These are phyloP conservation scores for Candida mesenterica DNA, from an alignment of 1,139 yeast species.

Conservation along the genomic window DNA sequence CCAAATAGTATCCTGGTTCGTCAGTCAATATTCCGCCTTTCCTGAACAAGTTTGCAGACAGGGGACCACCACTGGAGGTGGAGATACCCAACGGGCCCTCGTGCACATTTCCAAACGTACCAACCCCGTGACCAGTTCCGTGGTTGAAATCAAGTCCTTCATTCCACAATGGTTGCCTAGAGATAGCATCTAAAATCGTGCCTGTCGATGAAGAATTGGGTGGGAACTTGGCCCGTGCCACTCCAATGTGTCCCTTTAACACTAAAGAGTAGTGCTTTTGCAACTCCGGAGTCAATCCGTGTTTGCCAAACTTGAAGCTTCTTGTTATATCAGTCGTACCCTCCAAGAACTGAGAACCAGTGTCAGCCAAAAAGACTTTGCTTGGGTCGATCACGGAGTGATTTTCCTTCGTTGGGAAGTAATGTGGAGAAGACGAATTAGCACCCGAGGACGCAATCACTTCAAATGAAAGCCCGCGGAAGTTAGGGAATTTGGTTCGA, in stretches of 20 bases:
- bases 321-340: constrained; percentile 63
- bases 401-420: constrained; percentile 48
- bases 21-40: constrained; percentile 52
- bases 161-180: constrained; percentile 53
- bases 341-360: constrained; percentile 57
- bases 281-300: constrained; percentile 23
- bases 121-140: constrained; percentile 64
- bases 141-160: constrained; percentile 54
- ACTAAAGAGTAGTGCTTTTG: constrained; percentile 50
- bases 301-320: constrained; percentile 43
- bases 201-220: constrained; percentile 41
- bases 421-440: constrained; percentile 55
- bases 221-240: constrained; percentile 52
- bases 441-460: constrained; percentile 56
- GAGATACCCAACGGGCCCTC: constrained; percentile 53
- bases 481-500: constrained; percentile 42
- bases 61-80: constrained; percentile 38
- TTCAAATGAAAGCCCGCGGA: constrained; percentile 52
- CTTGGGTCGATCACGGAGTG: constrained; percentile 41
- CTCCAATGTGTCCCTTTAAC: constrained; percentile 54
- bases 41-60: constrained; percentile 30
- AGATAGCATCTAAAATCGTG: constrained; percentile 46
- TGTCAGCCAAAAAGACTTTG: constrained; percentile 46
- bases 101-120: constrained; percentile 56
- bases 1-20: constrained; percentile 58